Conservation (phyloP, 2,329 filamentous ascomycete species). For the Fusarium sp. region DNA sequence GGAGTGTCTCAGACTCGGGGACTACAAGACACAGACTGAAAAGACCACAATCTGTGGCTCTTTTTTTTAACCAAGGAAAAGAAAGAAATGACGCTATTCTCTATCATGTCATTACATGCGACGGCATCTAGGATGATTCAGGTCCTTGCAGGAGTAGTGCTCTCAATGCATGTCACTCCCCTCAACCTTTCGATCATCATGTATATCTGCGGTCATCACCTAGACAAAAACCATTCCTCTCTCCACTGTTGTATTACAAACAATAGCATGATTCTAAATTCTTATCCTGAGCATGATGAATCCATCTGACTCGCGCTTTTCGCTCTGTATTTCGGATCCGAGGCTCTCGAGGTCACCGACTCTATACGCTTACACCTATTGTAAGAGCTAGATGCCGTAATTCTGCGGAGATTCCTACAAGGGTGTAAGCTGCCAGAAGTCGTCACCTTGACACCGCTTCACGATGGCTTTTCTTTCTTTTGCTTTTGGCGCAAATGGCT, state of each 20-base stretch:
- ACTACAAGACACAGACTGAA: not conserved
- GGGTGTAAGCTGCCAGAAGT: not conserved
- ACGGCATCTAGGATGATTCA: not conserved
- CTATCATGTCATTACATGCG: not conserved
- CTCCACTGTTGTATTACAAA: not conserved
- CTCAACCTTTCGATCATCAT: not conserved
- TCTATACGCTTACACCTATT: constrained; percentile 10
- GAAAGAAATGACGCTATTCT: not conserved
- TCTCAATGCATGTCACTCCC: constrained; percentile 18
- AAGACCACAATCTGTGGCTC: not conserved
- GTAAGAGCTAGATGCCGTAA: not conserved
- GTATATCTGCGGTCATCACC: constrained; percentile 25
- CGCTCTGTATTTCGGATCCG: constrained; percentile 9
- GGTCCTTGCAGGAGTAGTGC: constrained; percentile 5
- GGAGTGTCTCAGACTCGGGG: not conserved
- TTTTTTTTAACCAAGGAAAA: not conserved
- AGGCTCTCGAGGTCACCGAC: not conserved
- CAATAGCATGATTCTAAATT: not conserved
- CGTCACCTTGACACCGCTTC: not conserved
- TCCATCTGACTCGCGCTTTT: not conserved
- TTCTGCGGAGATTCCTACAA: constrained; percentile 16
- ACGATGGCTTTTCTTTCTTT: not conserved
- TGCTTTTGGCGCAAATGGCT: not conserved
- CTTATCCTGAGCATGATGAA: not conserved
- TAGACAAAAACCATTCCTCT: not conserved